Base-by-base conservation (phyloP, 306 rosid species). In the Cicer yamashitae region DNA sequence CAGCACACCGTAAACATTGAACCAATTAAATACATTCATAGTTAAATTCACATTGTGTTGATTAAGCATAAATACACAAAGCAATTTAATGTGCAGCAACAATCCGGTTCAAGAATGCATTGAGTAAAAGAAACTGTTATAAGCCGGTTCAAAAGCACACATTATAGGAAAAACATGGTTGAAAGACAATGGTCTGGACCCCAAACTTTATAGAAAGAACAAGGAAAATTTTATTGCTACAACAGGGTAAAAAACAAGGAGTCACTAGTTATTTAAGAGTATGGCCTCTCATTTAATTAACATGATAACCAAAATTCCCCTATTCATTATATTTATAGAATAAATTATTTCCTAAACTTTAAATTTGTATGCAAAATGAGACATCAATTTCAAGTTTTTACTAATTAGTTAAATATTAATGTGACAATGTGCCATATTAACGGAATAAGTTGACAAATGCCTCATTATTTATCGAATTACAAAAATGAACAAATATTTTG, bases 101-200 rank as follows among this genome's bases (percentile, higher is more conserved):
- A 50, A 47, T 14, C 57, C 15, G 73, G 68, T 62, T 39, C 61
- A 83, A 70, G 8, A 38, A 73, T 53, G 64, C 77, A 78, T 73
- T 11, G 12, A 18, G 67, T 40, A 45, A 43, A 73, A 59, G 37
- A 22, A 46, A 59, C 17, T 37, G 22, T 10, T 20, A 59, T 41
- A 59, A 62, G 38, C 13, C 13, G 68, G 18, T 62, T 62, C 48
- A 62, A 13, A 62, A 62, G 10, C 22, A 62, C 12, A 62, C 22
- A 4, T 62, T 39, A 39, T 14, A 62, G 47, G 68, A 62, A 62
- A 38, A 39, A 61, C 3, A 38, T 20, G n/a, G 67, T 38, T 37
- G 22, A 61, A 37, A 38, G 45, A 13, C 1, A 34, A 25, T 25
- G 12, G 44, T 61, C 13, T 11, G 7, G 46, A 61, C 6, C 22